Percentiles rank a stretch among this genome's conserved stretches.
These are phyloP conservation scores for Epichloe uncinata DNA, from an alignment of 2,329 filamentous ascomycete species.

Conservation along the genomic window DNA sequence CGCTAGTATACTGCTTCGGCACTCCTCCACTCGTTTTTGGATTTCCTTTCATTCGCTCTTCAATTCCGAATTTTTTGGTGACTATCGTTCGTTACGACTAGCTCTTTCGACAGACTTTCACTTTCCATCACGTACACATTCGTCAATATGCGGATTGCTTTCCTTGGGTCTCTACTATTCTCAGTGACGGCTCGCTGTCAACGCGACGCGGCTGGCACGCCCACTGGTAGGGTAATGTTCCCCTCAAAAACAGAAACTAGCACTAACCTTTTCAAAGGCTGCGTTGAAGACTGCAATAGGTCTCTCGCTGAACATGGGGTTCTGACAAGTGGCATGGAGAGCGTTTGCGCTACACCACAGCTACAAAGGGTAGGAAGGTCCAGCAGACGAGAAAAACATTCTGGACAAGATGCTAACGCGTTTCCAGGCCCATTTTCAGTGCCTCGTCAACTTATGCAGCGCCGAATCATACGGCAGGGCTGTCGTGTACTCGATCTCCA, in stretches of 20 bases:
- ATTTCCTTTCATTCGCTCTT: constrained; percentile 10
- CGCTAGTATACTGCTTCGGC: constrained; percentile 11
- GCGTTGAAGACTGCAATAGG: constrained; percentile 10
- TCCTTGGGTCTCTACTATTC: constrained; percentile 7
- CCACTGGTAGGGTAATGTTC: not conserved
- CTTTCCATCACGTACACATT: constrained; percentile 6
- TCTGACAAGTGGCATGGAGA: constrained; percentile 6
- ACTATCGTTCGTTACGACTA: constrained; percentile 19
- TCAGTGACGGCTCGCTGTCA: constrained; percentile 5
- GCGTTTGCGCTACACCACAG: constrained; percentile 7
- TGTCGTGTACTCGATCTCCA: constrained; percentile 13
- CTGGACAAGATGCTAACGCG: not conserved
- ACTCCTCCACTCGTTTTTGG: constrained; percentile 19
- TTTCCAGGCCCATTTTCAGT: constrained; percentile 19
- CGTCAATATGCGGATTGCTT: constrained; percentile 12
- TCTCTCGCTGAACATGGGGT: constrained; percentile 8
- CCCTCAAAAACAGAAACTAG: not conserved
- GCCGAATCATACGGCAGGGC: constrained; percentile 17
- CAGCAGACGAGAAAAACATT: not conserved
- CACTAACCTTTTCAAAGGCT: constrained; percentile 6
- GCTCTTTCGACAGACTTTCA: constrained; percentile 11
- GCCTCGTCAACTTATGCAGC: constrained; percentile 17
- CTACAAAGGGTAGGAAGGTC: constrained; percentile 4
- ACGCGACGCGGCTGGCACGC: not conserved
- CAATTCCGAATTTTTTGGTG: constrained; percentile 16